Base-by-base conservation (phyloP, 1,284 basidiomycete species). In the Cutaneotrichosporon spelunceum region DNA sequence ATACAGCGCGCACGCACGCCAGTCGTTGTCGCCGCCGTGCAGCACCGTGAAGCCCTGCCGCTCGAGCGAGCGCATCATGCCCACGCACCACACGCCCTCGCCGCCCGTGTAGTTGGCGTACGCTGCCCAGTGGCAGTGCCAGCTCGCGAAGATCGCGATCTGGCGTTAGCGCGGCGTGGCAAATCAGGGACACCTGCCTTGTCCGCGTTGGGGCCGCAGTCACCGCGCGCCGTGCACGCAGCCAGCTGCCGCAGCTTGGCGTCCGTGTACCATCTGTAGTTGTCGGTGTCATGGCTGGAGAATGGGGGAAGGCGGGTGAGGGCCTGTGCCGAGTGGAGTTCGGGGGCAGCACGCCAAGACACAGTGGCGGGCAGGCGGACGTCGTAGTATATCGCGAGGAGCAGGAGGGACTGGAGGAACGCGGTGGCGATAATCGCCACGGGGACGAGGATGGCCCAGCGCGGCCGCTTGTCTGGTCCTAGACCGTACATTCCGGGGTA, bases 21-120 rank as follows among this genome's bases (percentile, higher is more conserved):
- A 70, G 49, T 69, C 63, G 26, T 58, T 50, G 29, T 68, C 63
- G 14, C 67, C 54, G 2, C 61, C 67, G 26, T 62, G 63, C 14
- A 70, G 52, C 1, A 70, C 62, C 2, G 69, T 70, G 57, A 63
- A 70, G 0, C 69, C 69, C 44, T 64, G 68, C 11, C 66, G 62
- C 10, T 61, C 59, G 21, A 70, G 55, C 3, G 64, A 55, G n/a
- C 53, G 11, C 9, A 59, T 56, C 29, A 61, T 56, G 24, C 63
- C 58, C 21, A 29, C 8, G 23, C 60, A 61, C 62, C 62, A 63
- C 3, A 57, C 55, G 5, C 62, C 62, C 56, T 63, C 62, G 2
- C 62, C 62, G 13, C 64, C 64, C 21, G 42, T 56, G 34, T 66
- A 66, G 30, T 53, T 44, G 30, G 52, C 50, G 24, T 49, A 60